Evolutionary conservation across 2,329 filamentous ascomycete genomes (phyloP).

Genomic region (Fusarium anthophilum): DNA sequence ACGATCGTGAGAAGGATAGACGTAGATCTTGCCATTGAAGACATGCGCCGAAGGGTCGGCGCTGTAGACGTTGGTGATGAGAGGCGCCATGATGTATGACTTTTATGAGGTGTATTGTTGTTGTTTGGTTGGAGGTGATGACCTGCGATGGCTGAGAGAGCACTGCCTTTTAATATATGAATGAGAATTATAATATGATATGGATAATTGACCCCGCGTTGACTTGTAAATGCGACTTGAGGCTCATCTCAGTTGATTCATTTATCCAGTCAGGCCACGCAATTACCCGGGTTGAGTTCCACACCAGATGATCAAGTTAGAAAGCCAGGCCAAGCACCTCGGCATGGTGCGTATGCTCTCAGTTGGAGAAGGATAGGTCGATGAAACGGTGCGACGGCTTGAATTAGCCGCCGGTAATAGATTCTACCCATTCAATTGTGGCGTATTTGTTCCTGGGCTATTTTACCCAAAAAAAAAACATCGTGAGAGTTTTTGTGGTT

Average conservation of each 20-base stretch:
- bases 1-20: constrained; percentile 84
- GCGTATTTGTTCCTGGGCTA: not conserved
- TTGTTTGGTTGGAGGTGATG: not conserved
- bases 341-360: not conserved
- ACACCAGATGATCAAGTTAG: constrained; percentile 8
- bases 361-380: constrained; percentile 10
- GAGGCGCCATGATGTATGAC: constrained; percentile 56
- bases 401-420: constrained; percentile 18
- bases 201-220: constrained; percentile 31
- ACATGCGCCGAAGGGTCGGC: constrained; percentile 84
- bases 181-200: constrained; percentile 1
- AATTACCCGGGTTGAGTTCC: constrained; percentile 37
- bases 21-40: constrained; percentile 78
- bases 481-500: not conserved
- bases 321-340: constrained; percentile 2
- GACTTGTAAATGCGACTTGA: constrained; percentile 18
- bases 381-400: constrained; percentile 23
- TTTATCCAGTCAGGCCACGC: constrained; percentile 37
- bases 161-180: constrained; percentile 6
- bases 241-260: constrained; percentile 20
- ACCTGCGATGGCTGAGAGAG: not conserved
- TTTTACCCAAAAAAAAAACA: not conserved
- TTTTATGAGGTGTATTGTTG: not conserved
- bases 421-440: not conserved
- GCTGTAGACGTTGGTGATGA: constrained; percentile 80